Conservation (phyloP, 2,329 filamentous ascomycete species). For the Apiospora hydei region DNA sequence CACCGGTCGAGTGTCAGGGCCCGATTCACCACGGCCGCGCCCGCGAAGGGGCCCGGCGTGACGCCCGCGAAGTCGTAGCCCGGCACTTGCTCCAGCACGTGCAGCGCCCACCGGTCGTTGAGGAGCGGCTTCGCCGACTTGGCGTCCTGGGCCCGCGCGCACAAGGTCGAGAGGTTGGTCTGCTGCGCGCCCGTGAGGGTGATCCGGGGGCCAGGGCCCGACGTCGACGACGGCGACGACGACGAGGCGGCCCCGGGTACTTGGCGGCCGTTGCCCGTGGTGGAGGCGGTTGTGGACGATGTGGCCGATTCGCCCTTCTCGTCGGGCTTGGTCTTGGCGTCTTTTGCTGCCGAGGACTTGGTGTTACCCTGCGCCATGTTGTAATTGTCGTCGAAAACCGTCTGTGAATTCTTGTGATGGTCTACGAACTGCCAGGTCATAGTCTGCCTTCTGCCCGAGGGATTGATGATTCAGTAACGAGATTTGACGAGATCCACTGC, state of each 20-base stretch:
- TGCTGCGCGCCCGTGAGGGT: constrained; percentile 12
- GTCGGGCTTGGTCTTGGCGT: background rate
- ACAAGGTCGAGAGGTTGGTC: constrained; percentile 22
- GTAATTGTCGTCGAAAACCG: background rate
- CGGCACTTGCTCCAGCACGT: constrained; percentile 8
- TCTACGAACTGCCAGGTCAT: background rate
- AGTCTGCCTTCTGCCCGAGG: background rate
- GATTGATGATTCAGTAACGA: too few relatives aligned
- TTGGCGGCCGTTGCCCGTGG: background rate
- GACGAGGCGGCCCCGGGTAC: background rate
- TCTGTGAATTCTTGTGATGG: background rate
- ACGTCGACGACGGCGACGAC: background rate
- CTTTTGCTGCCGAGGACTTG: background rate
- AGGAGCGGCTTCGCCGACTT: background rate
- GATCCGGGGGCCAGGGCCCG: background rate
- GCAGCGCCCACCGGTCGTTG: constrained; percentile 8
- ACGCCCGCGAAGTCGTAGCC: constrained; percentile 19
- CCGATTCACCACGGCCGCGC: background rate
- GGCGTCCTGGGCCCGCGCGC: constrained; percentile 22
- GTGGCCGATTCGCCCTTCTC: background rate
- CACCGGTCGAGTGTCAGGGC: background rate
- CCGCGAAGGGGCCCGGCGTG: background rate
- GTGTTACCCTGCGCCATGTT: background rate
- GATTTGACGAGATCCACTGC: too few relatives aligned
- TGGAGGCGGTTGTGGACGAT: background rate